These are phyloP conservation scores for Cytospora piceae DNA, from an alignment of 2,329 filamentous ascomycete genomes.

Conservation along the genomic window DNA sequence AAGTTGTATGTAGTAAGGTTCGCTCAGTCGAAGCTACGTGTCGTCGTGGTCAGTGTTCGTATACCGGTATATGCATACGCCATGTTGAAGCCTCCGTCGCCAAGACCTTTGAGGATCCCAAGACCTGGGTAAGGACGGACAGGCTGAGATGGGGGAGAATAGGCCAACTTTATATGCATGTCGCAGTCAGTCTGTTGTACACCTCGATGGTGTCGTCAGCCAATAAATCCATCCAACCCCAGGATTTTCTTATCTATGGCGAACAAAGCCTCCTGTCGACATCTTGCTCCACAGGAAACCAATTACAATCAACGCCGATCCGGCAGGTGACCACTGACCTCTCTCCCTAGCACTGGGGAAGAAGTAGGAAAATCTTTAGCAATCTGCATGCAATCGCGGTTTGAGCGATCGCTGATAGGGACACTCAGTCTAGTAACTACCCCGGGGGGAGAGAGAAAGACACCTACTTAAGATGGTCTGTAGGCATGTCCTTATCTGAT, in stretches of 20 bases:
- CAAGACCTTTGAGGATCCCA: neutral
- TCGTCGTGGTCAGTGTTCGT: neutral
- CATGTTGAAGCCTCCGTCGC: slow-evolving; percentile 7
- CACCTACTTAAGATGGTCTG: too few species aligned
- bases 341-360: neutral
- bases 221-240: slow-evolving; percentile 12
- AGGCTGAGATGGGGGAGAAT: neutral
- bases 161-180: slow-evolving; percentile 18
- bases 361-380: neutral
- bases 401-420: neutral
- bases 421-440: neutral
- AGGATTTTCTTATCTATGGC: slow-evolving; percentile 21
- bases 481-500: neutral
- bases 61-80: neutral
- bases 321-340: slow-evolving; percentile 17
- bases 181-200: slow-evolving; percentile 4
- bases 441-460: too few species aligned
- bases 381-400: slow-evolving; percentile 4
- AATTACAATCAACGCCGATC: slow-evolving; percentile 22
- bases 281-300: slow-evolving; percentile 19
- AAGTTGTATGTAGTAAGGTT: neutral
- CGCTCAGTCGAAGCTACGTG: neutral
- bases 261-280: slow-evolving; percentile 21
- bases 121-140: neutral
- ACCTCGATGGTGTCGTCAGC: neutral